These are phyloP conservation scores for Xanthoconium stramineum DNA, from an alignment of 768 basidiomycete species.

Conservation along the genomic window DNA sequence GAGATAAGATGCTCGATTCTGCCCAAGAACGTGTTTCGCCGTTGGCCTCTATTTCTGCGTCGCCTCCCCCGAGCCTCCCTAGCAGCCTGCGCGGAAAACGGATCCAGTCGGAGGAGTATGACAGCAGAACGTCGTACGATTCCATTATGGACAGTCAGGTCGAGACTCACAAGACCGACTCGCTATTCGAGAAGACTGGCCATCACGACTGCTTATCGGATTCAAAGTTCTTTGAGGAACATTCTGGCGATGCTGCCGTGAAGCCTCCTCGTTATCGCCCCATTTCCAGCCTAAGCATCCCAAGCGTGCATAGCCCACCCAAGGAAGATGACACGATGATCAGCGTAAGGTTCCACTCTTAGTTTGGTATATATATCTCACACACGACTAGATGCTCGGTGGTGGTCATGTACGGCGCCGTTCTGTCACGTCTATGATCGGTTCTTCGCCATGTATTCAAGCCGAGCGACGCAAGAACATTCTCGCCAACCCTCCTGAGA, in stretches of 20 bases:
- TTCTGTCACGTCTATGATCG: slow-evolving; percentile 63
- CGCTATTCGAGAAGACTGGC: slow-evolving; percentile 62
- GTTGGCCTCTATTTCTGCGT: slow-evolving; percentile 61
- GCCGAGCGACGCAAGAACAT: slow-evolving; percentile 61
- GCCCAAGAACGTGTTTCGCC: slow-evolving; percentile 50
- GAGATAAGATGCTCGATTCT: slow-evolving; percentile 86
- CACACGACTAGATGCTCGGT: slow-evolving; percentile 63
- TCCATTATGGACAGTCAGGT: slow-evolving; percentile 61
- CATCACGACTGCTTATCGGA: slow-evolving; percentile 47
- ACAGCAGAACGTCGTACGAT: slow-evolving; percentile 49
- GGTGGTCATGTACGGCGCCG: slow-evolving; percentile 70
- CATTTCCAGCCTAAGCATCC: slow-evolving; percentile 59
- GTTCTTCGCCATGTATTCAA: slow-evolving; percentile 67
- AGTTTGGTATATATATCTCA: neutral
- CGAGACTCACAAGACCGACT: slow-evolving; percentile 42
- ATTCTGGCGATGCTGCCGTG: slow-evolving; percentile 30
- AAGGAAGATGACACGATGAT: slow-evolving; percentile 84
- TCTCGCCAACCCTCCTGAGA: slow-evolving; percentile 21
- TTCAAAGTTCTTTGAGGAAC: slow-evolving; percentile 58
- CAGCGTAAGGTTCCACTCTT: slow-evolving; percentile 44
- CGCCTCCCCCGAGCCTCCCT: slow-evolving; percentile 48
- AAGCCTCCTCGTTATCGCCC: slow-evolving; percentile 61
- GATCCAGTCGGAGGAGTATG: slow-evolving; percentile 16
- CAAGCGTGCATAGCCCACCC: slow-evolving; percentile 44
- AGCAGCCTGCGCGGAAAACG: slow-evolving; percentile 15